These are phyloP conservation scores for Aegilops tauschii DNA, from an alignment of 176 grass and related monocot species.

Conservation along the genomic window DNA sequence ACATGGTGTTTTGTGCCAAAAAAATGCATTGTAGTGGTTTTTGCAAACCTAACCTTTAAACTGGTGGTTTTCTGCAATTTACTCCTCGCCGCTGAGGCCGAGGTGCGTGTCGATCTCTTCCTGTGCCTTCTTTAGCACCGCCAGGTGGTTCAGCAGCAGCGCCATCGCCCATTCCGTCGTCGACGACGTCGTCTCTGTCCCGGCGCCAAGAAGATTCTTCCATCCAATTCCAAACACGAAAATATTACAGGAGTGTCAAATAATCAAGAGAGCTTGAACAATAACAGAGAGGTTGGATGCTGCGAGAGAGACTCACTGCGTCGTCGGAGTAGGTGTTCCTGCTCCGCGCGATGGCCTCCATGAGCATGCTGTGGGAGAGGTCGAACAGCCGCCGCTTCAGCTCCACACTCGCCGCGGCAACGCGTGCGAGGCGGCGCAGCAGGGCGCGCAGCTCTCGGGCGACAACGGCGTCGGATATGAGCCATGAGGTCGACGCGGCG, in stretches of 20 bases:
- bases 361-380: constrained; percentile 39
- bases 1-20: no score
- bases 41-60: no score
- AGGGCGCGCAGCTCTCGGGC: constrained; percentile 25
- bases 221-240: not conserved
- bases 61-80: no score
- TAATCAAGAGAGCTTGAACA: no score
- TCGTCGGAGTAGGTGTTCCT: constrained; percentile 15
- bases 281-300: not conserved
- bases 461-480: not conserved
- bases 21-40: no score
- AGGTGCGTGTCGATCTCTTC: no score
- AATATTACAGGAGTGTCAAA: not conserved
- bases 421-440: constrained; percentile 8
- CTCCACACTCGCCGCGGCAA: constrained; percentile 24
- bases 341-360: constrained; percentile 44
- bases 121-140: no score
- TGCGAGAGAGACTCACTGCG: not conserved
- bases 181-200: no score
- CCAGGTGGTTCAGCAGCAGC: no score
- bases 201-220: no score
- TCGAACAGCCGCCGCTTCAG: constrained; percentile 55
- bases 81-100: no score
- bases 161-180: no score
- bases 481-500: not conserved